Percentiles rank a stretch among this genome's conserved stretches.
These are phyloP conservation scores for Solanum chmielewskii DNA, from an alignment of 257 asterid species.

Conservation along the genomic window DNA sequence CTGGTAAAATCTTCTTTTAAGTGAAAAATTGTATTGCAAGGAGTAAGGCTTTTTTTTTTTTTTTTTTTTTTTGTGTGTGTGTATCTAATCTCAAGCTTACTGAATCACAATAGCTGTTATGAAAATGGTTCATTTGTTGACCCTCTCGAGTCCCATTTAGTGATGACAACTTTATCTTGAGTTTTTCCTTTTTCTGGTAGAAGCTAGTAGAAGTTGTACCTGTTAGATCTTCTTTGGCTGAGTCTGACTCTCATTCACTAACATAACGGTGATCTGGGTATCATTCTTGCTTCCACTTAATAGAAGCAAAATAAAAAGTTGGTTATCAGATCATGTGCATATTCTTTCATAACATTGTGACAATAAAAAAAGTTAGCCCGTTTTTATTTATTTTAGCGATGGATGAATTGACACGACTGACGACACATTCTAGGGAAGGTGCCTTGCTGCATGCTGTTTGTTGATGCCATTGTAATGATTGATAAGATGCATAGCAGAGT, in stretches of 20 bases:
- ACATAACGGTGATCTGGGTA: not conserved
- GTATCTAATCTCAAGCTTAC: not conserved
- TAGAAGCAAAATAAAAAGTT: not conserved
- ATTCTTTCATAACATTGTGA: not conserved
- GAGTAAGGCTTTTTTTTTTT: not conserved
- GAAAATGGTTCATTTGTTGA: not conserved
- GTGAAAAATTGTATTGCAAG: not conserved
- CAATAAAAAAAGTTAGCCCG: not conserved
- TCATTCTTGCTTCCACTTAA: not conserved
- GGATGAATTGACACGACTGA: not conserved
- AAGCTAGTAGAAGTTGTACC: not conserved
- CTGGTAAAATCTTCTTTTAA: constrained; percentile 46
- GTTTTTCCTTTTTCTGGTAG: not conserved
- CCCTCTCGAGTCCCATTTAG: not conserved
- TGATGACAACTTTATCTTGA: not conserved
- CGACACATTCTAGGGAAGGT: not conserved
- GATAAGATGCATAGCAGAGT: not conserved
- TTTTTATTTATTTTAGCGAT: not conserved
- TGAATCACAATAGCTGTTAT: not conserved
- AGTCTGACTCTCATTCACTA: not conserved
- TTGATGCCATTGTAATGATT: not conserved
- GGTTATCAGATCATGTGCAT: not conserved
- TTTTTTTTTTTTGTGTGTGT: no score
- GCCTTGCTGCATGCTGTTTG: not conserved
- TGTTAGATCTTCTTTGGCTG: not conserved